These are phyloP conservation scores for Thermomucor indicae-seudaticae DNA, from an alignment of 371 early-diverging fungal species.

Conservation along the genomic window DNA sequence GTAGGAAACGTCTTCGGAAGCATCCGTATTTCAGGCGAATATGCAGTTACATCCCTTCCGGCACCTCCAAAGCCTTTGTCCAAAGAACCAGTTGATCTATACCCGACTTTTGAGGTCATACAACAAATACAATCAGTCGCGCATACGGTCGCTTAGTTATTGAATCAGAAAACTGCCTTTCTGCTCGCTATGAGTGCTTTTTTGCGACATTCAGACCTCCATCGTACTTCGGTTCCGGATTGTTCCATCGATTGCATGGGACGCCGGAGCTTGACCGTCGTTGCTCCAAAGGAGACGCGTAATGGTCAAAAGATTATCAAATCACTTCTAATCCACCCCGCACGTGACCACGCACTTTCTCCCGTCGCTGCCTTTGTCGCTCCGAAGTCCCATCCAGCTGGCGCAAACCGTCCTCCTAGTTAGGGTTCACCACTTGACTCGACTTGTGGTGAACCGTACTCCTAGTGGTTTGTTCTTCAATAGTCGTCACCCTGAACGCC, in stretches of 20 bases:
- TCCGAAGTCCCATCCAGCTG: no score
- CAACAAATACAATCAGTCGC: background rate
- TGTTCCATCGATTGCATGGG: background rate
- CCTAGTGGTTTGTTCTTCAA: no score
- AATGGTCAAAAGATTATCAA: background rate
- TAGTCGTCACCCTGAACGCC: no score
- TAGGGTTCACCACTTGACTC: no score
- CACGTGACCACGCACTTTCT: background rate
- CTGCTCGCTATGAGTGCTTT: constrained; percentile 1
- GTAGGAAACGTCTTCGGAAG: no score
- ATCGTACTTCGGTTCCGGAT: background rate
- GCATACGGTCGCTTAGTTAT: background rate
- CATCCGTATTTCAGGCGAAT: no score
- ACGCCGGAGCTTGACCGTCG: constrained; percentile 23
- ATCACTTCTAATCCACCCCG: background rate
- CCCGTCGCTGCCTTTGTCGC: no score
- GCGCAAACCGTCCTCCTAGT: no score
- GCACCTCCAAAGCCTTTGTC: constrained; percentile 3
- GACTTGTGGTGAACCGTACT: no score
- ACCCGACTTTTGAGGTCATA: background rate
- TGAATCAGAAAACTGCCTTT: constrained; percentile 4
- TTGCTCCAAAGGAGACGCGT: constrained; percentile 36
- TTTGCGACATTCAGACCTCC: constrained; percentile 5
- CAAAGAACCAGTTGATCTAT: background rate
- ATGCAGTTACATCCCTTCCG: no score